These are phyloP conservation scores for Plasmodium relictum DNA, from an alignment of 169 alveolate species.

Conservation along the genomic window DNA sequence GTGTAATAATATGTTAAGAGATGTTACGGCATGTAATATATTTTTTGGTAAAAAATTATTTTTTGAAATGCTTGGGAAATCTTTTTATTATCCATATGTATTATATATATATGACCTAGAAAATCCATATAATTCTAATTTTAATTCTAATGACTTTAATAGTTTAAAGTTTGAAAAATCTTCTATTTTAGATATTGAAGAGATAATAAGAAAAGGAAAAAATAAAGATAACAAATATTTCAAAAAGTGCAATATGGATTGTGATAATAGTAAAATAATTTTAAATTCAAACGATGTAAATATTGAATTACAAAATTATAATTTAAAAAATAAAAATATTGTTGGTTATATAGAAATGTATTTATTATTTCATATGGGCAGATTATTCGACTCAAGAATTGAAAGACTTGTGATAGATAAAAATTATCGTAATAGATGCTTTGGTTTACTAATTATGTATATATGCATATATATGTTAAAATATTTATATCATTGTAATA, in stretches of 20 bases:
- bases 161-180: constrained; percentile 48
- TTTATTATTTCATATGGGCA: constrained; percentile 85
- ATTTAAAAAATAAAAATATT: constrained; percentile 33
- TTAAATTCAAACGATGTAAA: constrained; percentile 24
- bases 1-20: constrained; percentile 49
- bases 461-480: constrained; percentile 78
- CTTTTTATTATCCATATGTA: constrained; percentile 61
- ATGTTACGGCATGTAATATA: constrained; percentile 67
- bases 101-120: constrained; percentile 48
- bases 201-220: constrained; percentile 57
- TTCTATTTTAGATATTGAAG: constrained; percentile 46
- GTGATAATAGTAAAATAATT: constrained; percentile 4
- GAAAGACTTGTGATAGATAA: constrained; percentile 84
- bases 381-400: constrained; percentile 83
- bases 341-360: constrained; percentile 85
- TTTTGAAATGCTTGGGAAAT: constrained; percentile 74
- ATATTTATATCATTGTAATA: constrained; percentile 78
- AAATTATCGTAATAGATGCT: constrained; percentile 80
- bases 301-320: constrained; percentile 28
- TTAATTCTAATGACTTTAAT: not conserved
- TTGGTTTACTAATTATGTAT: constrained; percentile 78
- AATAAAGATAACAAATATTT: constrained; percentile 36
- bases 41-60: constrained; percentile 39
- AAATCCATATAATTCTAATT: not conserved
- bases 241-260: constrained; percentile 7